A percentile compares a stretch with the other conserved stretches of the same genome.
Evolutionary conservation across 1,139 yeast species (phyloP).

Genomic region (Entelexis paramagnoliae): DNA sequence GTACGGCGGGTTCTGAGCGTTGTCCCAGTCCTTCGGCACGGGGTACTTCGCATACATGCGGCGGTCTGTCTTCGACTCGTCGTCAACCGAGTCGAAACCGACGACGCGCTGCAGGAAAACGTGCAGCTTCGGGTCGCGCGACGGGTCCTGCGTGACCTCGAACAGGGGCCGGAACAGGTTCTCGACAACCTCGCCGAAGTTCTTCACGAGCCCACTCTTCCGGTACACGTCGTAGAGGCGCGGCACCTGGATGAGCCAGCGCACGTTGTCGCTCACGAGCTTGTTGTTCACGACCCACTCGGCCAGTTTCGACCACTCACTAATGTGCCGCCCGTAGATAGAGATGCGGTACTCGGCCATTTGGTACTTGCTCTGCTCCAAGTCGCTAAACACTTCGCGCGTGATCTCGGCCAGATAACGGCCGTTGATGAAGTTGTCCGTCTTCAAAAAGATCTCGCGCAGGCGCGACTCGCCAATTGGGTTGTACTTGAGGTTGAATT

Average conservation of each 20-base stretch:
- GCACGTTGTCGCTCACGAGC: slow-evolving; percentile 80
- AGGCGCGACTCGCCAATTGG: slow-evolving; percentile 97
- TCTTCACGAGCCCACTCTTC: slow-evolving; percentile 56
- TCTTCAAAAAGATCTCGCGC: slow-evolving; percentile 88
- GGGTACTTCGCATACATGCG: slow-evolving; percentile 75
- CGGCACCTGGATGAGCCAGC: slow-evolving; percentile 96
- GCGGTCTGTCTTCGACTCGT: slow-evolving; percentile 85
- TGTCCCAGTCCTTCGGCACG: slow-evolving; percentile 69
- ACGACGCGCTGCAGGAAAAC: slow-evolving; percentile 85
- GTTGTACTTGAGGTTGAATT: slow-evolving; percentile 91
- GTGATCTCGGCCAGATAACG: slow-evolving; percentile 87
- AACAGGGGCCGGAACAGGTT: slow-evolving; percentile 84
- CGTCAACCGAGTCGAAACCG: slow-evolving; percentile 98
- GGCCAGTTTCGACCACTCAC: slow-evolving; percentile 95
- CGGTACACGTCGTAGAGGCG: slow-evolving; percentile 84
- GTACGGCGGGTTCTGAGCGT: slow-evolving; percentile 83
- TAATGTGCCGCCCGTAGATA: slow-evolving; percentile 75
- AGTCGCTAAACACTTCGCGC: slow-evolving; percentile 79
- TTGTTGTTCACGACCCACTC: slow-evolving; percentile 92
- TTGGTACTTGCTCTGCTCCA: slow-evolving; percentile 90
- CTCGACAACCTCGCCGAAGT: slow-evolving; percentile 64
- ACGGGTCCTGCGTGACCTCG: slow-evolving; percentile 79
- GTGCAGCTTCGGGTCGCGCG: slow-evolving; percentile 76
- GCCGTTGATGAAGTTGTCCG: slow-evolving; percentile 87
- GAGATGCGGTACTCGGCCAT: slow-evolving; percentile 95